Percentiles rank a stretch among this genome's conserved stretches.
Conservation (phyloP, 2,329 filamentous ascomycete species). For the Lecanicillium sp. region DNA sequence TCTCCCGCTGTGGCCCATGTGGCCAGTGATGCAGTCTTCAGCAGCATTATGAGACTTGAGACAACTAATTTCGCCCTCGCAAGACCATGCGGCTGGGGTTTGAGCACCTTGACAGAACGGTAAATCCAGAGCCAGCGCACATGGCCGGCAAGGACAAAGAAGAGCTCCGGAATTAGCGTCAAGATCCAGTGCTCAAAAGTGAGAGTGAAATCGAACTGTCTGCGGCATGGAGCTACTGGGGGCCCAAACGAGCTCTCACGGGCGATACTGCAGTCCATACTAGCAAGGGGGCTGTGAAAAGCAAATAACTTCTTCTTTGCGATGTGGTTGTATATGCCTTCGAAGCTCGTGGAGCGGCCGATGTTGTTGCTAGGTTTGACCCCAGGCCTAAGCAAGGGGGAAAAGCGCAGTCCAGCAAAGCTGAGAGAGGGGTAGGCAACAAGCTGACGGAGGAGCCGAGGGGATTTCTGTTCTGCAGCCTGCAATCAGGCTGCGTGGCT, state of each 20-base stretch:
- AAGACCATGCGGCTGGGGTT: not conserved
- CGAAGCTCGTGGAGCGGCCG: not conserved
- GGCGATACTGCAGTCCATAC: constrained; percentile 1
- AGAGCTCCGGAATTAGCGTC: not conserved
- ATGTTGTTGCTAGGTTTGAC: not conserved
- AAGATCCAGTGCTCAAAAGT: constrained; percentile 3
- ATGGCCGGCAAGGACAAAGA: not conserved
- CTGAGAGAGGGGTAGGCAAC: not conserved
- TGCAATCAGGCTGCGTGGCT: not conserved
- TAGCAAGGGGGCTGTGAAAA: not conserved
- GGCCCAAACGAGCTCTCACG: not conserved
- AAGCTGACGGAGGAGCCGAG: not conserved
- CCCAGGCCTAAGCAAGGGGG: not conserved
- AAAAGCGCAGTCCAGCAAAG: not conserved
- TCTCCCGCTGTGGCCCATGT: not conserved
- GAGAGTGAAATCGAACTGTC: constrained; percentile 7
- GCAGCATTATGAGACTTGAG: not conserved
- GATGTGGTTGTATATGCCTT: not conserved
- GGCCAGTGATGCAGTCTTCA: constrained; percentile 1
- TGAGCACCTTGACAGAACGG: not conserved
- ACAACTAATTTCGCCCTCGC: not conserved
- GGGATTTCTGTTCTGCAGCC: not conserved
- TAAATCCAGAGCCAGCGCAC: constrained; percentile 5
- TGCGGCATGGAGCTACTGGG: not conserved
- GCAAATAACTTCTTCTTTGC: not conserved